These are phyloP conservation scores for Penicillium occitanis DNA, from an alignment of 2,329 filamentous ascomycete genomes.

Conservation along the genomic window DNA sequence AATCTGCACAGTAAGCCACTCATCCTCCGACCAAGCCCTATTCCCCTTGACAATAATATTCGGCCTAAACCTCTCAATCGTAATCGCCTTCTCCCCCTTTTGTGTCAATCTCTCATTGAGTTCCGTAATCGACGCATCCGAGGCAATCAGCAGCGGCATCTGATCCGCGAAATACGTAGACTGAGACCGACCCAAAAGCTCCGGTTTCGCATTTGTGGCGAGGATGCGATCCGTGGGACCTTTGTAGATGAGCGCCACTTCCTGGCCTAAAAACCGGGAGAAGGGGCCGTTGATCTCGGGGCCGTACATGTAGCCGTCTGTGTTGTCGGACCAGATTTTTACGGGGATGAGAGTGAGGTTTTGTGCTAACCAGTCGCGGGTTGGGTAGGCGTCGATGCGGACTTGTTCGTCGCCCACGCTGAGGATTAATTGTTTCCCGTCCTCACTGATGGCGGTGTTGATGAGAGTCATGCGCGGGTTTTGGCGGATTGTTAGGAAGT, in stretches of 20 bases:
- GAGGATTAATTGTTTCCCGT: constrained; percentile 44
- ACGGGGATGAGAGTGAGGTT: constrained; percentile 54
- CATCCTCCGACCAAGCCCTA: constrained; percentile 62
- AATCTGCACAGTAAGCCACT: constrained; percentile 59
- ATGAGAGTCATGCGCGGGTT: constrained; percentile 64
- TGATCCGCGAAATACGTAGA: constrained; percentile 61
- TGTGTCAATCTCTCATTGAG: constrained; percentile 55
- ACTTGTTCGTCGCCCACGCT: constrained; percentile 40
- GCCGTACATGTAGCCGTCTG: constrained; percentile 58
- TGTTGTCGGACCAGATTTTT: constrained; percentile 60
- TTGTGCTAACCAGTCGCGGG: constrained; percentile 52
- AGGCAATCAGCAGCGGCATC: constrained; percentile 57
- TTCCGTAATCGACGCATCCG: constrained; percentile 57
- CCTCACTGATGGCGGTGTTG: constrained; percentile 51
- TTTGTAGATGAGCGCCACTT: constrained; percentile 62
- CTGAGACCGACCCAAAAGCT: constrained; percentile 55
- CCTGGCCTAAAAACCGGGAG: constrained; percentile 55
- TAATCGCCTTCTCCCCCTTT: constrained; percentile 50
- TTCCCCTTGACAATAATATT: constrained; percentile 62
- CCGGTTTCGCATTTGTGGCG: constrained; percentile 56
- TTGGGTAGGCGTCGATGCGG: constrained; percentile 57
- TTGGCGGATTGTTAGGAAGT: constrained; percentile 64
- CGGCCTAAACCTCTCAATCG: constrained; percentile 62
- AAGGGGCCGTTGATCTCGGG: constrained; percentile 54
- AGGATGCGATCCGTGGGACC: constrained; percentile 58